phyloP scores from a whole-genome alignment of 495 filamentous ascomycete genomes.

The Neurospora terricola region DNA sequence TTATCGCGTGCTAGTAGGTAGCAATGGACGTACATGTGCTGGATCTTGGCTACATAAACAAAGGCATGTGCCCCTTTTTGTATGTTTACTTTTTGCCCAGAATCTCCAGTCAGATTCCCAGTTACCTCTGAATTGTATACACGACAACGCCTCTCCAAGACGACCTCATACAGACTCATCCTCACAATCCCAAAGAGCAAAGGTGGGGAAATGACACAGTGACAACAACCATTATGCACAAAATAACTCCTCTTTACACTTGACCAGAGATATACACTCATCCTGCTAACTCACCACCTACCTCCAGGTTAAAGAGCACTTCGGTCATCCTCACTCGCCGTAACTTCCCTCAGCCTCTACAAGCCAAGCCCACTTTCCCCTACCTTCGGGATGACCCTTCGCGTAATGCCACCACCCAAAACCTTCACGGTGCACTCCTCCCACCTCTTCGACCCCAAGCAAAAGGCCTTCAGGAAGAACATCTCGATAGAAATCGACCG shows the following conservation, averaged over 20 bases:
- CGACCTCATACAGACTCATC: too few species aligned
- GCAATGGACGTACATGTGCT: background rate
- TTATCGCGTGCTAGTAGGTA: background rate
- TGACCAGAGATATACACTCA: background rate
- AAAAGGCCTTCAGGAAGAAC: conserved; percentile 33
- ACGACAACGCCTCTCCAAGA: background rate
- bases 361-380: background rate
- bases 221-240: background rate
- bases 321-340: background rate
- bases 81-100: background rate
- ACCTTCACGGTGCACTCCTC: conserved; percentile 35
- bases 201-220: background rate
- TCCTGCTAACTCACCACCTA: background rate
- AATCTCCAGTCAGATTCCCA: too few species aligned
- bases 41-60: background rate
- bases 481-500: conserved; percentile 30
- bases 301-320: background rate
- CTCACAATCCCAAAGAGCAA: background rate
- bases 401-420: background rate
- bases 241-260: background rate
- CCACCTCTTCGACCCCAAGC: conserved; percentile 36
- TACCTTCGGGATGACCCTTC: background rate
- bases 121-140: background rate
- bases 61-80: background rate
- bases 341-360: background rate